These are phyloP conservation scores for Neurospora africana DNA, from an alignment of 495 filamentous ascomycete genomes.

Conservation along the genomic window DNA sequence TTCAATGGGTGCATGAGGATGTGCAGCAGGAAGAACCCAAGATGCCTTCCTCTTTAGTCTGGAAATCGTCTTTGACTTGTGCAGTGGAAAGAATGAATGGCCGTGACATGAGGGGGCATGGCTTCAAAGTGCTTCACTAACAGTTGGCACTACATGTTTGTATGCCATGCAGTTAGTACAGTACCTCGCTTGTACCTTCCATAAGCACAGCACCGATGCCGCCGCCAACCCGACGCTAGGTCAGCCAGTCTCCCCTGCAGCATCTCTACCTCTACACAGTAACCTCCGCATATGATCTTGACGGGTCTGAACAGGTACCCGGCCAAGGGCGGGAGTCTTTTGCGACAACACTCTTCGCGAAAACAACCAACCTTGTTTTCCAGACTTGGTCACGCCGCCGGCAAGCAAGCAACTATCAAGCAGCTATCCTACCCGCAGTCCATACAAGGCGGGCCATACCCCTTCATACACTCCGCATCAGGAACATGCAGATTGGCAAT, in stretches of 20 bases:
- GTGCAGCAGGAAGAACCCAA: background rate
- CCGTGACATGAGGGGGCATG: background rate
- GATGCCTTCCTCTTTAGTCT: background rate
- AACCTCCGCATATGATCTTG: background rate
- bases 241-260: background rate
- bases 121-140: background rate
- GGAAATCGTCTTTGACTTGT: background rate
- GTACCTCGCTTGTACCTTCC: background rate
- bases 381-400: background rate
- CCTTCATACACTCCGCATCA: background rate
- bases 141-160: too few relatives aligned
- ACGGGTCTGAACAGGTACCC: background rate
- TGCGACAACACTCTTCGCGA: background rate
- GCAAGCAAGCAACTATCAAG: background rate
- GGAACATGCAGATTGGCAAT: background rate
- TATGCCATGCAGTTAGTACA: background rate
- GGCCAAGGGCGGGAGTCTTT: background rate
- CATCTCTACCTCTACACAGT: background rate
- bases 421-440: background rate
- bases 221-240: background rate
- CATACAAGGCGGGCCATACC: background rate
- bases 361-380: background rate
- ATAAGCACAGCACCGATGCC: background rate
- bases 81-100: background rate
- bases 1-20: background rate